phyloP scores from a whole-genome alignment of 176 grass and related monocot species.

The Bolboschoenus planiculmis region DNA sequence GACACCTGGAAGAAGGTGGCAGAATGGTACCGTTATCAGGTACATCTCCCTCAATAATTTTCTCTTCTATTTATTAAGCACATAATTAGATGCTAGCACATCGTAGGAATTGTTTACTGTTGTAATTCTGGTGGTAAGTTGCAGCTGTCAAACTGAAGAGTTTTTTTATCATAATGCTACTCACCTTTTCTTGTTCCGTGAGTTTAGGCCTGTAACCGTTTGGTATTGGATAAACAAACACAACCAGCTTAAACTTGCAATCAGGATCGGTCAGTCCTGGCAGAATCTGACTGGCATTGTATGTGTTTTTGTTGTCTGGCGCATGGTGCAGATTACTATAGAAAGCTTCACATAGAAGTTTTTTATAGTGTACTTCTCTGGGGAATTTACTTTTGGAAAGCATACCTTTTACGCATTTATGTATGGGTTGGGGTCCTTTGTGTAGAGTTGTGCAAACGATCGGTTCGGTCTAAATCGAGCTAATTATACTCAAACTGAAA shows the following conservation, averaged over 20 bases:
- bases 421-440: background rate
- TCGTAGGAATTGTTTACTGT: background rate
- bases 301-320: background rate
- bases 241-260: background rate
- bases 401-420: background rate
- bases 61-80: background rate
- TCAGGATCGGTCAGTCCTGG: background rate
- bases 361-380: background rate
- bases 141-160: background rate
- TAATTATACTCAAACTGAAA: no score
- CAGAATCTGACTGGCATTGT: constrained; percentile 4
- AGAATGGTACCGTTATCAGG: constrained; percentile 90
- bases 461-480: no score
- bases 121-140: background rate
- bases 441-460: no score
- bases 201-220: background rate
- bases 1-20: constrained; percentile 70
- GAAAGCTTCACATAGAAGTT: background rate
- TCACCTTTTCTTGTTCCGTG: background rate
- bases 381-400: background rate
- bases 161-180: background rate
- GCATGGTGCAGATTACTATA: background rate
- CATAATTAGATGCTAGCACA: constrained; percentile 6
- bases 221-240: background rate
- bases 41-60: constrained; percentile 21